Base-by-base conservation (phyloP, 768 basidiomycete genomes). In the Pisolithus microcarpus region DNA sequence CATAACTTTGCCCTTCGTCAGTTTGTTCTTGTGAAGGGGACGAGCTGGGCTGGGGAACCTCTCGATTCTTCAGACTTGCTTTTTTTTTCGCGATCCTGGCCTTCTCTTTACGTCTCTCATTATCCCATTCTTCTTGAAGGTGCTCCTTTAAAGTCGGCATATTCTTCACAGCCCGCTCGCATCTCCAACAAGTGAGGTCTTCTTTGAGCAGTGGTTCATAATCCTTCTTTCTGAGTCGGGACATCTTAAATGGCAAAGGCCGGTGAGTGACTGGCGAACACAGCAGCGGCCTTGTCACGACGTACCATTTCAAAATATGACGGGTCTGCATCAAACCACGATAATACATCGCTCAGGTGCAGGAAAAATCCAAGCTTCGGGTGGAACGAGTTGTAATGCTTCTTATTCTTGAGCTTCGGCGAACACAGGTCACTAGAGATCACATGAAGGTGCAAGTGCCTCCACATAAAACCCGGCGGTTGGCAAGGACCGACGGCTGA, bases 331-430 rank as follows among this genome's bases (percentile, higher is more conserved):
- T 86, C 86, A 53, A 89, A 84, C 91, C 91, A 92, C 2, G 77
- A 74, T 40, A 88, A 69, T n/a, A 95, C 85, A 9, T 90, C 81
- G 46, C 81, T 74, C 16, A 93, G 68, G 53, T 82, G 78, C 3
- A 94, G 61, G 68, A 95, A 94, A 69, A 91, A 95, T 1, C 88
- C 91, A 18, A 79, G 72, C 44, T 80, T 79, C 0, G 92, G 92
- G 59, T 87, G 84, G 69, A 94, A 96, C 5, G 89, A 87, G 60
- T 94, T 93, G 68, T 91, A 88, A 57, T 96, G 93, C 61, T 85
- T 88, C 73, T 95, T 96, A 50, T 73, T 78, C 70, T 93, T 95
- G 72, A 94, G 67, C 47, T 68, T 70, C 8, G 79, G 75, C 0
- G 85, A 84, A 49, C 75, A 74, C 34, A 92, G 63, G 62, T 96